Conservation (phyloP, 2,329 filamentous ascomycete species). For the Bipolaris sorokiniana region DNA sequence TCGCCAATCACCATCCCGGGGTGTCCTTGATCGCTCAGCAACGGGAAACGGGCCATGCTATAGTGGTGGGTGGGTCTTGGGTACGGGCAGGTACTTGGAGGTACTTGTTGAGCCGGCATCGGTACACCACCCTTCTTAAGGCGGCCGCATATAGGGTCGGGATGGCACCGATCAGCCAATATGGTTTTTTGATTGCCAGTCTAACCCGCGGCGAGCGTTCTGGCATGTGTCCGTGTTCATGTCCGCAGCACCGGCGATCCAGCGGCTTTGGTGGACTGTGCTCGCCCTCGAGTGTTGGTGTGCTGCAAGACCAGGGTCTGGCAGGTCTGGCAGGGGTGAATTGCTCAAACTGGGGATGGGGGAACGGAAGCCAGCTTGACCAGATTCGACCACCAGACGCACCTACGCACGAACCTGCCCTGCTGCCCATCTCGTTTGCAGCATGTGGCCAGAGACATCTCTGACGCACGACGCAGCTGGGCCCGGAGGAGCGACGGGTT, state of each 20-base stretch:
- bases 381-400: slow-evolving; percentile 32
- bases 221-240: slow-evolving; percentile 42
- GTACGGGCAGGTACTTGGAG: slow-evolving; percentile 31
- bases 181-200: slow-evolving; percentile 46
- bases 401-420: slow-evolving; percentile 35
- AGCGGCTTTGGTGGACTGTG: slow-evolving; percentile 45
- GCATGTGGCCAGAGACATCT: slow-evolving; percentile 42
- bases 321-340: slow-evolving; percentile 29
- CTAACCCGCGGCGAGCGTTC: slow-evolving; percentile 41
- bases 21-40: slow-evolving; percentile 39
- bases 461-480: slow-evolving; percentile 46
- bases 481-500: slow-evolving; percentile 39
- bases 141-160: slow-evolving; percentile 37
- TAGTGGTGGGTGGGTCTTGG: slow-evolving; percentile 32
- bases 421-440: slow-evolving; percentile 45
- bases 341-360: slow-evolving; percentile 37
- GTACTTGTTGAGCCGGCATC: slow-evolving; percentile 44
- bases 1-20: slow-evolving; percentile 39
- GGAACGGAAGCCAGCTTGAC: slow-evolving; percentile 30
- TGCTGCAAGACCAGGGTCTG: slow-evolving; percentile 29
- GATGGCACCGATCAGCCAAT: slow-evolving; percentile 48
- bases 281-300: slow-evolving; percentile 46
- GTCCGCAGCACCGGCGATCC: slow-evolving; percentile 45
- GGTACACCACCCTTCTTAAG: slow-evolving; percentile 36
- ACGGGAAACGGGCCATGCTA: slow-evolving; percentile 24